Evolutionary conservation across 192 early-diverging fungal species (phyloP), one percentile per base, ranked within the genome.

Genomic region (Dispira parvispora): DNA sequence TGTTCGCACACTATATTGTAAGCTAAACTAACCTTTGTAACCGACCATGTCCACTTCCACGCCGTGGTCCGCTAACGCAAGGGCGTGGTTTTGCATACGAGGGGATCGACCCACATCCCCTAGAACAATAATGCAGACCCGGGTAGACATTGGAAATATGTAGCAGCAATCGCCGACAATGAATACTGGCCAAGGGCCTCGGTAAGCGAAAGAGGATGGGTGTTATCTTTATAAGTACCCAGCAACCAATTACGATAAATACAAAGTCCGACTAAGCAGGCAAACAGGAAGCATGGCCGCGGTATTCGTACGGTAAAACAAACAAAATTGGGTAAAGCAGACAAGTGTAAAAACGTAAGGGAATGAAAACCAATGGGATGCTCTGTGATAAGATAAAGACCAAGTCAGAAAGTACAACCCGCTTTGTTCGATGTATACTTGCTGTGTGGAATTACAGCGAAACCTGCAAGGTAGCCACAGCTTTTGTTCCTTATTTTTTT

Each of bases 1-100:
- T 6, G 32, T 38, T 6, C 32, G 32, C 6, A 38, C 6, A 6
- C 32, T 38, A 4, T 38, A 38, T 6, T 6, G 32, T 1, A 6
- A 38, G 50, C 61, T 46, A n/a, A 26, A 52, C 49, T 69, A 75
- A 72, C 84, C 91, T 8, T 68, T 65, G 66, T 93, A 96, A 11
- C 90, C 92, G 57, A 96, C 78, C 44, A 96, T 62, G 64, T 91
- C 80, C 16, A 96, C 90, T n/a, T 50, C 63, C 61, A 78, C 81
- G 1, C 87, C 87, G 4, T 72, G 73, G 43, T 72, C 64, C 8
- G 83, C 80, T 45, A 95, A 75, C 26, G 87, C 88, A 9, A 86
- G 64, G 45, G 90, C 89, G 70, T 98, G 95, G 64, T 90, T 84
- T 61, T 86, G 80, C 86, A 93, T 96, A n/a, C 93, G 82, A 13